Conservation (phyloP, 176 grass and related monocot genomes). For the Typha latifolia region DNA sequence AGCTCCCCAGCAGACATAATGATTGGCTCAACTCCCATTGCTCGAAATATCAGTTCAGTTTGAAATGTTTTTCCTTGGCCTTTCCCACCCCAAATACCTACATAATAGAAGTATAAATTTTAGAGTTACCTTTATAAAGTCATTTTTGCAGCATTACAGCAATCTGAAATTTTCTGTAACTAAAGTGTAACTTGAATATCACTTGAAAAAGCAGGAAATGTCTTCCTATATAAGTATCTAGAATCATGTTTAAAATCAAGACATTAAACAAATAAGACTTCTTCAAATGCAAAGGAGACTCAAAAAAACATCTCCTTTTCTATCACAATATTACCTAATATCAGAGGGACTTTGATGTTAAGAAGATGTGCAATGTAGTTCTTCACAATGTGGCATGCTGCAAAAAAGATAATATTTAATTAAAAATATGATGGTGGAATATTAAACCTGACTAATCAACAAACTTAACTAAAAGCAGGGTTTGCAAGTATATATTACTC, state of each 20-base stretch:
- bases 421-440: background rate
- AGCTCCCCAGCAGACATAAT: conserved; percentile 97
- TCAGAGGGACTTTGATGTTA: conserved; percentile 71
- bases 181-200: background rate
- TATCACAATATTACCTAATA: conserved; percentile 48
- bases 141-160: background rate
- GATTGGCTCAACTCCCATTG: conserved; percentile 79
- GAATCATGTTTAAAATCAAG: background rate
- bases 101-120: conserved; percentile 1
- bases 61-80: conserved; percentile 97
- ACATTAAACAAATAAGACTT: background rate
- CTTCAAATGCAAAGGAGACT: conserved; percentile 1
- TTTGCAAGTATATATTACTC: background rate
- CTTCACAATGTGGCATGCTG: conserved; percentile 88
- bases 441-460: background rate
- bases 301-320: background rate
- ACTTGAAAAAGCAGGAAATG: background rate
- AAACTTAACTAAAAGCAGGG: background rate
- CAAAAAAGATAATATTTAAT: conserved; percentile 19
- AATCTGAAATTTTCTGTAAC: background rate
- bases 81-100: conserved; percentile 95
- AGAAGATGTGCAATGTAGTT: conserved; percentile 66
- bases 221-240: background rate
- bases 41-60: conserved; percentile 89
- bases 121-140: background rate